Percentiles rank a stretch among this genome's conserved stretches.
phyloP scores from a whole-genome alignment of 768 basidiomycete genomes.

The Leccinum rimulosum region DNA sequence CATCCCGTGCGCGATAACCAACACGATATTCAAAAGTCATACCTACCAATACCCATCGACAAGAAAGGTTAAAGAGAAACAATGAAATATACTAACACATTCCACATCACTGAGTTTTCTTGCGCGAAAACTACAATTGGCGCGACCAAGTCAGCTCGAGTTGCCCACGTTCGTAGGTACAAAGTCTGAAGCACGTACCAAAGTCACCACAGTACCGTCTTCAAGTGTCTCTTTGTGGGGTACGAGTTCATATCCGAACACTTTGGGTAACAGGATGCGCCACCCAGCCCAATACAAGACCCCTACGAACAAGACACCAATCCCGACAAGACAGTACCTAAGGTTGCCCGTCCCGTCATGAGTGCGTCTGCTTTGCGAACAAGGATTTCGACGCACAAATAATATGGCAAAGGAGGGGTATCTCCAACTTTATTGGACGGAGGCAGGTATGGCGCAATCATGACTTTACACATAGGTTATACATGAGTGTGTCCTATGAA shows the following conservation, averaged over 20 bases:
- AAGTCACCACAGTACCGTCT: slow-evolving; percentile 54
- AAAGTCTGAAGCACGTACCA: slow-evolving; percentile 36
- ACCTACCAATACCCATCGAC: not conserved
- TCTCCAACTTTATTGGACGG: slow-evolving; percentile 56
- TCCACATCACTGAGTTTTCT: not conserved
- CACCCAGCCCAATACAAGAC: slow-evolving; percentile 55
- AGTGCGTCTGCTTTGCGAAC: slow-evolving; percentile 31
- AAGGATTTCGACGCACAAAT: slow-evolving; percentile 34
- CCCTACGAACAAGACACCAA: slow-evolving; percentile 45
- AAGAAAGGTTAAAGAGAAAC: not conserved
- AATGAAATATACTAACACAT: not conserved
- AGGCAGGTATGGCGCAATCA: slow-evolving; percentile 53
- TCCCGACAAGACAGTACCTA: slow-evolving; percentile 55
- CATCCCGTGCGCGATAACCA: not conserved
- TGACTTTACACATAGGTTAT: slow-evolving; percentile 32
- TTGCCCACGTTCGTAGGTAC: not conserved
- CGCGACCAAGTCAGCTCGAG: not conserved
- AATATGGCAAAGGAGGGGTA: slow-evolving; percentile 60
- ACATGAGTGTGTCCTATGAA: slow-evolving; percentile 10
- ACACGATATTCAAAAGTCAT: not conserved
- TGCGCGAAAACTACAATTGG: not conserved
- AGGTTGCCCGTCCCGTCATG: slow-evolving; percentile 20
- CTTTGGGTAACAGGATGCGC: slow-evolving; percentile 47
- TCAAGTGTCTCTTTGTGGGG: slow-evolving; percentile 45
- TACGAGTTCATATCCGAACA: slow-evolving; percentile 48